Evolutionary conservation across 1,139 yeast genomes (phyloP).

Genomic region (Debaryomyces robertsiae): DNA sequence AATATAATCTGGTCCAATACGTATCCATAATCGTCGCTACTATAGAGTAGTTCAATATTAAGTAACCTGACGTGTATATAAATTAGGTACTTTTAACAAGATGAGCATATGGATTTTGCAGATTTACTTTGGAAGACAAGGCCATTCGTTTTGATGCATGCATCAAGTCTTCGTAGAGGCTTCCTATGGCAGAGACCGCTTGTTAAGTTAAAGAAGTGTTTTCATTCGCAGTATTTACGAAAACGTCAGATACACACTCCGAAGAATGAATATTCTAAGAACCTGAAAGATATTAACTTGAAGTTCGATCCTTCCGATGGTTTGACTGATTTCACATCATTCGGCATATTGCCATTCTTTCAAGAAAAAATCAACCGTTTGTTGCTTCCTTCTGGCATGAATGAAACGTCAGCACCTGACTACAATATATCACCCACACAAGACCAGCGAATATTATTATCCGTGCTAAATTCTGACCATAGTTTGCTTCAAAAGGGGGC

Average conservation of each 20-base stretch:
- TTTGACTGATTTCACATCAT: slow-evolving; percentile 24
- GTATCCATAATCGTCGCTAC: too few relatives aligned
- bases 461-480: slow-evolving; percentile 22
- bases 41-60: too few relatives aligned
- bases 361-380: slow-evolving; percentile 26
- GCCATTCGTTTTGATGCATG: slow-evolving; percentile 4
- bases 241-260: slow-evolving; percentile 4
- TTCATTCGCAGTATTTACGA: neutral
- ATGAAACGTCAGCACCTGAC: slow-evolving; percentile 12
- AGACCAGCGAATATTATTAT: slow-evolving; percentile 27
- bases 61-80: slow-evolving; percentile 5
- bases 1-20: slow-evolving; percentile 31
- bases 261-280: neutral
- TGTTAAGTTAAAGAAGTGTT: neutral
- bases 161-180: neutral
- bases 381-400: slow-evolving; percentile 6
- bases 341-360: slow-evolving; percentile 32
- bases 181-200: neutral
- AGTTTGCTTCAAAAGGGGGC: slow-evolving; percentile 24
- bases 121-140: neutral
- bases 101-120: slow-evolving; percentile 1
- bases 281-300: slow-evolving; percentile 7
- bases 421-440: slow-evolving; percentile 24
- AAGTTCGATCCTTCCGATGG: slow-evolving; percentile 20
- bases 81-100: slow-evolving; percentile 1